Evolutionary conservation across 768 basidiomycete genomes (phyloP).

Genomic region (Tulasnella sp.): DNA sequence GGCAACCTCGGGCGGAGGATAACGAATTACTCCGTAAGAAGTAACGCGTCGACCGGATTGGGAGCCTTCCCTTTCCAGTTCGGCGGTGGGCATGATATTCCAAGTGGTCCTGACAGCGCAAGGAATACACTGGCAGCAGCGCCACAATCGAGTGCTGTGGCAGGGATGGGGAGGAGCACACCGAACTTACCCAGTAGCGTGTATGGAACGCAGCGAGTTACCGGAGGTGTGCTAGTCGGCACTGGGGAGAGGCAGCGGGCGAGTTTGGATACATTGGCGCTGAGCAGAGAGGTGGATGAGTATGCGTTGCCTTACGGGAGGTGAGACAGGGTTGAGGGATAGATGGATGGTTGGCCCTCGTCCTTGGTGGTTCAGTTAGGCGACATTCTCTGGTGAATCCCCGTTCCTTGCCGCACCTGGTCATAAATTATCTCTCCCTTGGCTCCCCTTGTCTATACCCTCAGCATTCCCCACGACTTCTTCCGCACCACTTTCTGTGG

Average conservation of each 20-base stretch:
- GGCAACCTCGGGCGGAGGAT: background rate
- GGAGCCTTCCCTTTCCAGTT: slow-evolving; percentile 19
- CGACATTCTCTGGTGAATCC: too few species aligned
- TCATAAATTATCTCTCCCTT: too few species aligned
- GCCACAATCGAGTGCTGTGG: slow-evolving; percentile 68
- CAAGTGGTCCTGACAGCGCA: background rate
- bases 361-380: too few species aligned
- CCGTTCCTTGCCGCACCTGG: background rate
- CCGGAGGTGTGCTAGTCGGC: too few species aligned
- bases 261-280: slow-evolving; percentile 73
- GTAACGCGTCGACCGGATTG: slow-evolving; percentile 15
- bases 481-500: too few species aligned
- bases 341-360: too few species aligned
- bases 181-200: slow-evolving; percentile 35
- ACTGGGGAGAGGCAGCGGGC: slow-evolving; percentile 33
- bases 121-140: slow-evolving; percentile 21
- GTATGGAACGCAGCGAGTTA: slow-evolving; percentile 35
- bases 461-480: too few species aligned
- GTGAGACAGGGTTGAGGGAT: too few species aligned
- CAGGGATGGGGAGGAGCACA: slow-evolving; percentile 64
- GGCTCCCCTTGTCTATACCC: too few species aligned
- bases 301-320: slow-evolving; percentile 53
- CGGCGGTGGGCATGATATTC: background rate
- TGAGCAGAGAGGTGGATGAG: slow-evolving; percentile 74
- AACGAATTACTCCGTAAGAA: background rate